Base-by-base conservation (phyloP, 2,329 filamentous ascomycete genomes). In the Stachybotrys elegans region DNA sequence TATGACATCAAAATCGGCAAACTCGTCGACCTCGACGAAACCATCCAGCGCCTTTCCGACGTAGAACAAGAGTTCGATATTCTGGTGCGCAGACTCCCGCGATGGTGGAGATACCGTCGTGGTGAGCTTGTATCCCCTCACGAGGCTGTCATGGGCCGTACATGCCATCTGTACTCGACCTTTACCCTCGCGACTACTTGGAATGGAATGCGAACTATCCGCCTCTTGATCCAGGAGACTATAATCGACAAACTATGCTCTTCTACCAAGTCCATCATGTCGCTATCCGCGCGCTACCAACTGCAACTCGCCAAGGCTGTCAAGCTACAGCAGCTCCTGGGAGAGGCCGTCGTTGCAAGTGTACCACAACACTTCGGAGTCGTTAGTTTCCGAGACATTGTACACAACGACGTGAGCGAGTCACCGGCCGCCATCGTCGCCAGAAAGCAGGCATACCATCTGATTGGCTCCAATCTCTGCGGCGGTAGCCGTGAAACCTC, bases 341-440 rank as follows among this genome's bases (percentile, higher is more conserved):
- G 67, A 42, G 58, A 66, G 35, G 67, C 66, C 22, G 66, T 75
- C 38, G 57, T 69, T 32, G 70, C 71, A 36, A 74, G 66, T 42
- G 65, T 75, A 2, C 73, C 73, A 1, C 72, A 76, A 51, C 68
- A 75, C 50, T 70, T 75, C 35, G 72, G 71, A 23, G 58, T 74
- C n/a, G 61, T 76, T 38, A 69, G 62, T 45, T 62, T 68, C 11
- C 57, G 57, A 40, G 67, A 69, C 47, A 57, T 64, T 16, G 57
- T 53, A 35, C 53, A 57, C 22, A 35, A 48, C 27, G 48, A 50
- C 22, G 43, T 27, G 40, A 49, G 40, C 46, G 53, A 42, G 22
- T 44, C 37, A 36, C 46, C 40, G 41, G 46, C 54, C 7, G 58
- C 60, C 40, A 55, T 64, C 41, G 56, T 54, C n/a, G 51, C 58